Base-by-base conservation (phyloP, 2,329 filamentous ascomycete species). In the Trichoderma afroharzianum region DNA sequence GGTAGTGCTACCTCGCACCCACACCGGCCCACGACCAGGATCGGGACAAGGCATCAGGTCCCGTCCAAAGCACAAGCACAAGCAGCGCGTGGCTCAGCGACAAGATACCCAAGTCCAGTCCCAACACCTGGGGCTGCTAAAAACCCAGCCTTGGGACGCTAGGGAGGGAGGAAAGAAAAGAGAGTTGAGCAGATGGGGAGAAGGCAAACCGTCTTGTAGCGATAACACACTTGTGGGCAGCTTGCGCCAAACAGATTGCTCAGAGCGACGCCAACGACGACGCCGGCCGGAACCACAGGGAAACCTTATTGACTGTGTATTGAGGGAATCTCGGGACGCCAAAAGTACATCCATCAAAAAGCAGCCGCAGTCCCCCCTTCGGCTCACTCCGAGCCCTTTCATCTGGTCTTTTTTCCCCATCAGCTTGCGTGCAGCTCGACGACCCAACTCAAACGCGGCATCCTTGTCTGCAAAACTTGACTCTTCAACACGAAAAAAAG, bases 1-100 rank as follows among this genome's bases (percentile, higher is more conserved):
- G 71, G 71, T 72, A 71, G 71, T 72, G 71, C 68, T 63, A 72
- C 68, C 66, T 62, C 63, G 62, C 62, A 66, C 68, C 59, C 66
- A 68, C 66, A 39, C 50, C 59, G 21, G 64, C 61, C 71, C 59
- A 66, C 43, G 71, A 64, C 66, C 50, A 70, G 71, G 71, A 70
- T 72, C 53, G 55, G 36, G 58, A 62, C 71, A 58, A 43, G 36
- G 59, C 59, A 47, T 72, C 70, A 72, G 47, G 71, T 72, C 66
- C 71, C 59, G 63, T 68, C 58, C 59, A 67, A 55, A 57, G 63
- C 50, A 39, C 28, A 67, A 66, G 32, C 58, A 33, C 30, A 70
- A 62, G 57, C 55, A 68, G 66, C 50, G 58, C 24, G 61, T 63
- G 59, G 53, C 66, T 66, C 71, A 58, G 68, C 53, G 36, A 62